These are phyloP conservation scores for Aspergillus latus DNA, from an alignment of 2,329 filamentous ascomycete species.

Conservation along the genomic window DNA sequence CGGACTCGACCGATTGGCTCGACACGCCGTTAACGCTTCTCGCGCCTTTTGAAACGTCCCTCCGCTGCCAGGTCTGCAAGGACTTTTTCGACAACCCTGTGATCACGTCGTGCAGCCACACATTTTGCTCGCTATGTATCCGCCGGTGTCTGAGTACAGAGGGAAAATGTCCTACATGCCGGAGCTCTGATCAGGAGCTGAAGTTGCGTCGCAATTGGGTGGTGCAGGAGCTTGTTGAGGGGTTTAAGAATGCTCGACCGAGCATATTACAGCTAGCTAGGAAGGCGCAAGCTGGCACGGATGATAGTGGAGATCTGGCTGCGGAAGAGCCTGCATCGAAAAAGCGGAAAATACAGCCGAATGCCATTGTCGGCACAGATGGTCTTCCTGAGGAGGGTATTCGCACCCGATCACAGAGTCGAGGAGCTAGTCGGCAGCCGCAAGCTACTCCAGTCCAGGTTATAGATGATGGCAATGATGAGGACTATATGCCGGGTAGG, in stretches of 20 bases:
- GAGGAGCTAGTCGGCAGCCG: conserved; percentile 17
- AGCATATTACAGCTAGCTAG: conserved; percentile 65
- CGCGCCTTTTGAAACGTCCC: conserved; percentile 68
- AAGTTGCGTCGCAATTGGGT: conserved; percentile 83
- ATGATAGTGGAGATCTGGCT: conserved; percentile 43
- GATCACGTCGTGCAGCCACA: conserved; percentile 91
- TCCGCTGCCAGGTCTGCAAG: conserved; percentile 97
- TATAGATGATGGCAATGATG: conserved; percentile 44
- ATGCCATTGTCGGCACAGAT: conserved; percentile 32
- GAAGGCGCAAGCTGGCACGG: conserved; percentile 47
- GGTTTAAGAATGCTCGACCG: conserved; percentile 67
- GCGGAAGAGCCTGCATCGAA: conserved; percentile 30
- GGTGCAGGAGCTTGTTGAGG: conserved; percentile 78
- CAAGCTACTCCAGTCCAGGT: conserved; percentile 26
- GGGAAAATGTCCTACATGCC: conserved; percentile 84
- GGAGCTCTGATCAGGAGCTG: conserved; percentile 74
- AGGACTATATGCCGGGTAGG: conserved; percentile 39
- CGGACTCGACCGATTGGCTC: conserved; percentile 52
- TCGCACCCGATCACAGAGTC: conserved; percentile 38
- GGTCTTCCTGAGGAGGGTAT: conserved; percentile 29
- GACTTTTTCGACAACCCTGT: conserved; percentile 95
- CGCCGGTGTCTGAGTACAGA: conserved; percentile 78
- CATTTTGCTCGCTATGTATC: conserved; percentile 96
- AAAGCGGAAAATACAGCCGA: conserved; percentile 37
- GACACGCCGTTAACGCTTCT: conserved; percentile 46